Evolutionary conservation across 192 early-diverging fungal genomes (phyloP).

Genomic region (Anaeromyces robustus): DNA sequence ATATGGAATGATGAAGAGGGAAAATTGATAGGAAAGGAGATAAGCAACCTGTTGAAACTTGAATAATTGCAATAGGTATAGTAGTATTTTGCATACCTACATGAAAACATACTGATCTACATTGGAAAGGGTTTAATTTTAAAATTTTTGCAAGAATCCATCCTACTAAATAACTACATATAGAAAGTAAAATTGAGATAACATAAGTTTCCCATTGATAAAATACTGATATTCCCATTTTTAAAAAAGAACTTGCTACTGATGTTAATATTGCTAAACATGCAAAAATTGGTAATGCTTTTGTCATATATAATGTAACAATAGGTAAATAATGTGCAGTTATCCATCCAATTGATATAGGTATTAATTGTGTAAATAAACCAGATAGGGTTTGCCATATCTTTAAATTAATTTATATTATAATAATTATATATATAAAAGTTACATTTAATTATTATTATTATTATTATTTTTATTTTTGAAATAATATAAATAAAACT

Average conservation of each 20-base stretch:
- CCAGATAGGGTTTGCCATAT: background rate
- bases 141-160: background rate
- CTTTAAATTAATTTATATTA: background rate
- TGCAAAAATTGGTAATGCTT: background rate
- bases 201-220: background rate
- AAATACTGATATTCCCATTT: background rate
- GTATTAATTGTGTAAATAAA: background rate
- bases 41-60: background rate
- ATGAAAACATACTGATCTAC: background rate
- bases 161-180: background rate
- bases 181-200: background rate
- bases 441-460: too few species aligned
- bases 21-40: background rate
- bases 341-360: background rate
- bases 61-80: background rate
- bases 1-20: background rate
- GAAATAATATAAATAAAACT: too few species aligned
- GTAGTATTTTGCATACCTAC: background rate
- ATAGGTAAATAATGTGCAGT: background rate
- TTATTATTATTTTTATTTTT: too few species aligned
- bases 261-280: background rate
- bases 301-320: background rate
- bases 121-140: background rate
- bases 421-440: too few species aligned
- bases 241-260: background rate